Conservation (phyloP, 1,139 yeast genomes). For the Debaryomycetaceae sp. region DNA sequence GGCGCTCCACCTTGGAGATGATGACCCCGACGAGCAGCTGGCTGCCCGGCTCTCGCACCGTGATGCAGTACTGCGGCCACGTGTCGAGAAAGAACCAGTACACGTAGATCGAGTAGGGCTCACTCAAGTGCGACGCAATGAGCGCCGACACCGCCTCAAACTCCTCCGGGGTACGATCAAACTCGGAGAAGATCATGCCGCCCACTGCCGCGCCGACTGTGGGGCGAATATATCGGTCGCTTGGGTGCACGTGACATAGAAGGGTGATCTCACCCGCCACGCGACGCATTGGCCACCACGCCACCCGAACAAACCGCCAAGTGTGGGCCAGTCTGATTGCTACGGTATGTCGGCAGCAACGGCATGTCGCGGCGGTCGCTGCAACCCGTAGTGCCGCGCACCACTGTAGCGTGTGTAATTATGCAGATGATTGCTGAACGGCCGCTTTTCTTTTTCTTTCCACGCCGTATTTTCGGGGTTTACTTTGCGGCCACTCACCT, state of each 20-base stretch:
- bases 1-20: slow-evolving; percentile 79
- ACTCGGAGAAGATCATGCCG: slow-evolving; percentile 8
- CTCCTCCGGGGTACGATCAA: slow-evolving; percentile 19
- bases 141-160: slow-evolving; percentile 28
- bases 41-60: slow-evolving; percentile 22
- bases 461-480: too few relatives aligned
- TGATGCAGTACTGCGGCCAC: slow-evolving; percentile 46
- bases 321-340: too few relatives aligned
- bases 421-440: too few relatives aligned
- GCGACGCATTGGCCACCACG: too few relatives aligned
- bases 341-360: too few relatives aligned
- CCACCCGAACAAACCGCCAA: too few relatives aligned
- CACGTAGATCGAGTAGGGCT: slow-evolving; percentile 46
- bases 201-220: too few relatives aligned
- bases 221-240: neutral
- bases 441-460: too few relatives aligned
- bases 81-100: slow-evolving; percentile 46
- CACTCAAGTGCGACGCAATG: slow-evolving; percentile 36
- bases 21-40: slow-evolving; percentile 64
- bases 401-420: too few relatives aligned
- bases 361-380: too few relatives aligned
- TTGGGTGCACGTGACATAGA: neutral
- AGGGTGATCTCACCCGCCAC: neutral
- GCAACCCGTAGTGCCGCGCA: too few relatives aligned
- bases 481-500: too few relatives aligned